Percentiles rank a stretch among this genome's conserved stretches.
These are phyloP conservation scores for Daldinia sp. DNA, from an alignment of 2,329 filamentous ascomycete genomes.

Conservation along the genomic window DNA sequence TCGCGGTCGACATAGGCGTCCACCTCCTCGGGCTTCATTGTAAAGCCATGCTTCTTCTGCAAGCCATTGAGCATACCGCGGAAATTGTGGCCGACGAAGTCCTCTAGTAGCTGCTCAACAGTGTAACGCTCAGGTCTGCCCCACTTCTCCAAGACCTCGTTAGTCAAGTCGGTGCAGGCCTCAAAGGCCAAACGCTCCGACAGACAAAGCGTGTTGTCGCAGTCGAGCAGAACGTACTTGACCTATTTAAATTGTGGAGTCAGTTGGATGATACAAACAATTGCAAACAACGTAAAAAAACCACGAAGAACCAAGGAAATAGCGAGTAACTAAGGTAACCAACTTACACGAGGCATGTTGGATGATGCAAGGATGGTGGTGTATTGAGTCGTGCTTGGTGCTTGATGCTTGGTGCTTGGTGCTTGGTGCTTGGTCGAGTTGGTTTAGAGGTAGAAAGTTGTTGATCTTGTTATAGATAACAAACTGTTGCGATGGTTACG, in stretches of 20 bases:
- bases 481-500: conserved; percentile 13
- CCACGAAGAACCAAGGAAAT: background rate
- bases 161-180: conserved; percentile 77
- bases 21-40: conserved; percentile 66
- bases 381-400: conserved; percentile 12
- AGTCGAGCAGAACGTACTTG: conserved; percentile 68
- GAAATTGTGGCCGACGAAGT: conserved; percentile 83
- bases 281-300: background rate
- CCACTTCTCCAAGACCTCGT: conserved; percentile 73
- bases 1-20: conserved; percentile 72
- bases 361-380: conserved; percentile 22
- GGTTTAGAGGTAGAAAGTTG: conserved; percentile 8
- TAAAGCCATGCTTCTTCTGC: conserved; percentile 73
- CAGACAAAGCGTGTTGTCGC: conserved; percentile 79
- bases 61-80: conserved; percentile 76
- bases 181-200: conserved; percentile 79
- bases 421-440: conserved; percentile 9
- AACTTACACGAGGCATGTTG: conserved; percentile 49
- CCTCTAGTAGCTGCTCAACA: conserved; percentile 71
- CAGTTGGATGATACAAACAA: conserved; percentile 22
- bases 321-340: background rate
- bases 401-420: background rate
- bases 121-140: conserved; percentile 70
- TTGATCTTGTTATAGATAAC: conserved; percentile 27
- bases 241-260: conserved; percentile 53